A percentile compares a stretch with the other conserved stretches of the same genome.
Conservation (phyloP, 306 rosid species). For the Medicago lupulina region DNA sequence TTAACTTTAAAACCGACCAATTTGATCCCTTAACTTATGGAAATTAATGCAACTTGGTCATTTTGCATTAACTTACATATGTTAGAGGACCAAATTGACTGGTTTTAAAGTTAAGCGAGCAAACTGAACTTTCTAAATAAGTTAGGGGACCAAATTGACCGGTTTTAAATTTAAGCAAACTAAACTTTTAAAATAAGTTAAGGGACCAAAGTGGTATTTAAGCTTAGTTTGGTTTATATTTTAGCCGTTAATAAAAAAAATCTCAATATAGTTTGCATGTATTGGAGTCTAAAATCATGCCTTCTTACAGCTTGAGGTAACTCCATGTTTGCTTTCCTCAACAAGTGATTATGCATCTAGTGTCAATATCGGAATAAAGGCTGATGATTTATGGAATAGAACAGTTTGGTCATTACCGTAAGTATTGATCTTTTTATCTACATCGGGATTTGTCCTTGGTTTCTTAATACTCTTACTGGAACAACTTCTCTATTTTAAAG, state of each 20-base stretch:
- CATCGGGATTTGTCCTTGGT: conserved; percentile 16
- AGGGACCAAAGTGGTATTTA: too few relatives aligned
- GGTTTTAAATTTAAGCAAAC: too few relatives aligned
- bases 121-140: too few relatives aligned
- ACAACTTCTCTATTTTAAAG: conserved; percentile 3
- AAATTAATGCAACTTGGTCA: too few relatives aligned
- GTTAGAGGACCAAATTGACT: too few relatives aligned
- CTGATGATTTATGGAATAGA: conserved; percentile 61
- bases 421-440: conserved; percentile 49
- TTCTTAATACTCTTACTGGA: conserved; percentile 29
- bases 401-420: conserved; percentile 95
- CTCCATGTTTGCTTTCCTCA: conserved; percentile 87
- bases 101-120: too few relatives aligned
- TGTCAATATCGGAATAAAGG: conserved; percentile 41
- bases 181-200: too few relatives aligned
- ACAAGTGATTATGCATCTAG: conserved; percentile 50
- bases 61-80: too few relatives aligned
- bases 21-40: too few relatives aligned
- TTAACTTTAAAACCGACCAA: too few relatives aligned
- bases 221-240: background rate
- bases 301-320: conserved; percentile 83
- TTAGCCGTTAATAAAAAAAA: background rate
- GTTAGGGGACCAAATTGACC: too few relatives aligned
- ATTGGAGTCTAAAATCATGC: conserved; percentile 43
- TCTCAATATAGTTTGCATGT: conserved; percentile 9